These are phyloP conservation scores for Globisporangium uncinulatum DNA, from an alignment of 352 stramenopile species.

Conservation along the genomic window DNA sequence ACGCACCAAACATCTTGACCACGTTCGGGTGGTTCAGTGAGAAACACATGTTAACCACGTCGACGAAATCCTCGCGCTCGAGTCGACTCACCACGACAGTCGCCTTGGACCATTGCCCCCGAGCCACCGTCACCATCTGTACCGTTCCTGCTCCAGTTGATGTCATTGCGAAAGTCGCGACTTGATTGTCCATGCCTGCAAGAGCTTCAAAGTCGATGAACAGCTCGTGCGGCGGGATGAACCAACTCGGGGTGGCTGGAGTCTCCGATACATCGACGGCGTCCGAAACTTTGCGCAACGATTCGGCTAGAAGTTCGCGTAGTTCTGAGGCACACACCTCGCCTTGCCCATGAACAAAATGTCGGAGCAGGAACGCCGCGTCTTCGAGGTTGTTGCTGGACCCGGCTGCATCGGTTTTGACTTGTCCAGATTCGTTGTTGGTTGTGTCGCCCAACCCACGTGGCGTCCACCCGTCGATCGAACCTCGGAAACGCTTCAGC, in stretches of 20 bases:
- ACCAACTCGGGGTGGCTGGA: constrained; percentile 14
- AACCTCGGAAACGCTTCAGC: background rate
- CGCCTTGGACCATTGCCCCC: constrained; percentile 32
- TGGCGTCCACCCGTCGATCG: background rate
- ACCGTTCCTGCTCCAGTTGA: too few species aligned
- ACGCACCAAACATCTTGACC: constrained; percentile 15
- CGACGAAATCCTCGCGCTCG: background rate
- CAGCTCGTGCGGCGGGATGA: constrained; percentile 83
- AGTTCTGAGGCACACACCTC: background rate
- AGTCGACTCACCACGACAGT: constrained; percentile 13
- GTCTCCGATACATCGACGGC: background rate
- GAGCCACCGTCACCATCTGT: background rate
- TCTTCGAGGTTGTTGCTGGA: background rate
- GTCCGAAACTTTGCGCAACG: background rate
- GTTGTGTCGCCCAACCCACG: background rate
- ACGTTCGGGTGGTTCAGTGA: constrained; percentile 23
- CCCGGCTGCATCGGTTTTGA: background rate
- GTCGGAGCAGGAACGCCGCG: background rate
- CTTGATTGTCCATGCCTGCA: background rate
- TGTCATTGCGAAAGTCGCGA: background rate
- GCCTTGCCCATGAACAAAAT: background rate
- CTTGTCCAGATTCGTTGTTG: background rate
- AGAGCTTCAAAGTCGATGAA: constrained; percentile 57
- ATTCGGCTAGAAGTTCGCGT: background rate
- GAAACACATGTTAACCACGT: constrained; percentile 14